phyloP scores from a whole-genome alignment of 768 basidiomycete genomes.

The Lactarius akahatsu region DNA sequence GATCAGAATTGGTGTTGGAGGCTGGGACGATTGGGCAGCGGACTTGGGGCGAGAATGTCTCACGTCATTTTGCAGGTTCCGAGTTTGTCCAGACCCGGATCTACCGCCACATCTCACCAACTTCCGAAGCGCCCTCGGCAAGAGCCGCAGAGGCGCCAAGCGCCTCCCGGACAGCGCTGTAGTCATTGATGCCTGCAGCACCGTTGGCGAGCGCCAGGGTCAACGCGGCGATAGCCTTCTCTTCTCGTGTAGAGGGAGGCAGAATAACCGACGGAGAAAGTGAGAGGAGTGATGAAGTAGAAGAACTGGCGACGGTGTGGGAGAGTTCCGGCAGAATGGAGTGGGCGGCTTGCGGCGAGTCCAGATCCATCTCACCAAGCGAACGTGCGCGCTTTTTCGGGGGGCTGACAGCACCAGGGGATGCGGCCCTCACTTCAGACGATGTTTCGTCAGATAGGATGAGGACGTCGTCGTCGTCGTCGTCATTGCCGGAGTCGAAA shows the following conservation, averaged over 20 bases:
- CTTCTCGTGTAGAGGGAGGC: conserved; percentile 46
- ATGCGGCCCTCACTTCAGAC: conserved; percentile 24
- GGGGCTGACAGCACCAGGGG: conserved; percentile 23
- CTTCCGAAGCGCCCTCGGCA: conserved; percentile 43
- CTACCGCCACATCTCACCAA: conserved; percentile 58
- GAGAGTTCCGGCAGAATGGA: conserved; percentile 39
- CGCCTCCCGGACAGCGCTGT: conserved; percentile 46
- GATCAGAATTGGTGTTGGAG: conserved; percentile 2
- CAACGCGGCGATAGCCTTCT: conserved; percentile 61
- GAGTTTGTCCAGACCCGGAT: background rate
- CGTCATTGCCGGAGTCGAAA: conserved; percentile 37
- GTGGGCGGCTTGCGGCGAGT: conserved; percentile 33
- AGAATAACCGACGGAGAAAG: conserved; percentile 33
- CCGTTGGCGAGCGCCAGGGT: conserved; percentile 62
- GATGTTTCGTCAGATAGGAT: conserved; percentile 48
- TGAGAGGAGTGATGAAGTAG: conserved; percentile 43
- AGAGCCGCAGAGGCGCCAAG: conserved; percentile 21
- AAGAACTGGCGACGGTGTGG: conserved; percentile 39
- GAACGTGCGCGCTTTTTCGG: conserved; percentile 47
- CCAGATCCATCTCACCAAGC: conserved; percentile 45
- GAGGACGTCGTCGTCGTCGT: conserved; percentile 59
- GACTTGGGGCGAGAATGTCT: conserved; percentile 4
- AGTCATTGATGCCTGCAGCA: conserved; percentile 59
- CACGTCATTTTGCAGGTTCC: conserved; percentile 4
- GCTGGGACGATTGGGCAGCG: background rate